Conservation (phyloP, 192 early-diverging fungal genomes). For the Spizellomyces sp. region DNA sequence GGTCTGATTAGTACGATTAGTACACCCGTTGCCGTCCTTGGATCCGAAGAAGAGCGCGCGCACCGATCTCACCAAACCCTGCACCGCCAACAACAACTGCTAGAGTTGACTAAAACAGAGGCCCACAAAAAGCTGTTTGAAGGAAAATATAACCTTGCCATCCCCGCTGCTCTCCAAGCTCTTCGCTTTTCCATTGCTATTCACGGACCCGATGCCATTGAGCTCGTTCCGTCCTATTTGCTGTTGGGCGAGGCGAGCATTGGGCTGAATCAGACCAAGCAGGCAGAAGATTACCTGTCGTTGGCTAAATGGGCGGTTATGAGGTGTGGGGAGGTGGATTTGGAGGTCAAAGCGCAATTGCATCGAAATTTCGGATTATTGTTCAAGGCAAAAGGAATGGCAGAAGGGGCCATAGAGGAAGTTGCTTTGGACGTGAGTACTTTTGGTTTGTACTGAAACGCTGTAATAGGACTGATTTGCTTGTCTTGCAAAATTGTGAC, state of each 20-base stretch:
- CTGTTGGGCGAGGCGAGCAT: slow-evolving; percentile 63
- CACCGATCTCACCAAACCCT: slow-evolving; percentile 45
- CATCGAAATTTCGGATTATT: slow-evolving; percentile 61
- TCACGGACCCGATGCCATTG: slow-evolving; percentile 50
- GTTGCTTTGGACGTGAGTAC: slow-evolving; percentile 50
- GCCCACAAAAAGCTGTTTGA: slow-evolving; percentile 64
- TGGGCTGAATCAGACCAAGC: slow-evolving; percentile 53
- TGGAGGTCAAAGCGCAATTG: slow-evolving; percentile 44
- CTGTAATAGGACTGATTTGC: slow-evolving; percentile 5
- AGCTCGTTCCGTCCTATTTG: slow-evolving; percentile 61
- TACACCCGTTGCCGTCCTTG: slow-evolving; percentile 52
- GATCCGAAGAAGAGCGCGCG: slow-evolving; percentile 59
- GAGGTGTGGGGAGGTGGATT: slow-evolving; percentile 35
- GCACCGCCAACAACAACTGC: slow-evolving; percentile 48
- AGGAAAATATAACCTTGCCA: slow-evolving; percentile 60
- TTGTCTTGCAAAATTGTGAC: not conserved
- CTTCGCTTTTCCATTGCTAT: slow-evolving; percentile 59
- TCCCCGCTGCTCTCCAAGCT: slow-evolving; percentile 61
- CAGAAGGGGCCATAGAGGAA: slow-evolving; percentile 42
- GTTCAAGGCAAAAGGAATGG: slow-evolving; percentile 42
- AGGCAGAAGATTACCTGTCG: slow-evolving; percentile 63
- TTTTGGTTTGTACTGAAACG: not conserved
- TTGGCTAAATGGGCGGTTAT: slow-evolving; percentile 63
- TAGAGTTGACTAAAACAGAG: slow-evolving; percentile 53
- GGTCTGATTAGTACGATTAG: slow-evolving; percentile 23